Evolutionary conservation across 202 grass and related monocot genomes (phyloP).

Genomic region (Panicum hallii): DNA sequence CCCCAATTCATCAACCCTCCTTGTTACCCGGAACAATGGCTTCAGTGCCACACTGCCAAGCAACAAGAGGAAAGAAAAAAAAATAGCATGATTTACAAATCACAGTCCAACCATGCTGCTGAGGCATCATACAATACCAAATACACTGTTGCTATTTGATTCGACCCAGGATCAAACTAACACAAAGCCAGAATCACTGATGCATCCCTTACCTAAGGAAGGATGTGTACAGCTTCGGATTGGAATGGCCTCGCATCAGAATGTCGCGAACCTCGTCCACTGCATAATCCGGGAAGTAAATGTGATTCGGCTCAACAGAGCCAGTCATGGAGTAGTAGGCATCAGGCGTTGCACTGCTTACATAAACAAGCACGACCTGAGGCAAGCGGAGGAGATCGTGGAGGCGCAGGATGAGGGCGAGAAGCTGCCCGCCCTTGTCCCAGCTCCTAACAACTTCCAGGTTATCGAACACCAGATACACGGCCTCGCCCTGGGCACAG

Average conservation of each 20-base stretch:
- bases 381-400: slow-evolving; percentile 65
- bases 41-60: slow-evolving; percentile 70
- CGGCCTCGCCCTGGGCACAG: slow-evolving; percentile 36
- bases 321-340: slow-evolving; percentile 79
- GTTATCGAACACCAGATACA: slow-evolving; percentile 86
- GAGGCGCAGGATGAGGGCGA: slow-evolving; percentile 66
- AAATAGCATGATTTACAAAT: slow-evolving; percentile 21
- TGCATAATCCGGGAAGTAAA: slow-evolving; percentile 87
- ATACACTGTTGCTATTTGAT: background rate
- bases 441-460: slow-evolving; percentile 73
- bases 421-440: slow-evolving; percentile 69
- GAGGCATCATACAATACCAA: background rate
- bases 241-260: slow-evolving; percentile 69
- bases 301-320: slow-evolving; percentile 65
- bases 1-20: slow-evolving; percentile 77
- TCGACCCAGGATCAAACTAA: slow-evolving; percentile 25
- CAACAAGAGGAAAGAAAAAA: slow-evolving; percentile 30
- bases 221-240: slow-evolving; percentile 71
- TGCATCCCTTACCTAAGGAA: slow-evolving; percentile 71
- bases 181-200: background rate
- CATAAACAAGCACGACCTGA: slow-evolving; percentile 77
- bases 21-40: slow-evolving; percentile 73
- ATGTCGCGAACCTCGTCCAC: slow-evolving; percentile 68
- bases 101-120: background rate
- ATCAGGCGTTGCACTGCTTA: slow-evolving; percentile 79